These are phyloP conservation scores for Huiozyma naganishii DNA, from an alignment of 805 yeast genomes.

Conservation along the genomic window DNA sequence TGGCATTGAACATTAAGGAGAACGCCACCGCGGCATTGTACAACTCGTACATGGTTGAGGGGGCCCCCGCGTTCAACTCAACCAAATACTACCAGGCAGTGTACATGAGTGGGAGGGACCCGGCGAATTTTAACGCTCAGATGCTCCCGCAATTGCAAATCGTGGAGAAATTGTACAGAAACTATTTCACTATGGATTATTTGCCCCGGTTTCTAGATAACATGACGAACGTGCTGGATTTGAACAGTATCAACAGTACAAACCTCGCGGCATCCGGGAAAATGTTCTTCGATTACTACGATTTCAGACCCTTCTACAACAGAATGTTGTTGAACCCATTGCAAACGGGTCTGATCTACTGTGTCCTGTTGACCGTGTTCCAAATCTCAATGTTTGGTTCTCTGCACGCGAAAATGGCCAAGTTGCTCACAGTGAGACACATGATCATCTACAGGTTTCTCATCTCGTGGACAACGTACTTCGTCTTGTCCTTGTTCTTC, in stretches of 20 bases:
- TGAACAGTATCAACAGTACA: slow-evolving; percentile 3
- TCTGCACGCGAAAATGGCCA: slow-evolving; percentile 40
- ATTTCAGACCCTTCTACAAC: slow-evolving; percentile 39
- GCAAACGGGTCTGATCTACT: slow-evolving; percentile 65
- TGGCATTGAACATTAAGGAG: slow-evolving; percentile 39
- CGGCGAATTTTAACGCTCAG: slow-evolving; percentile 35
- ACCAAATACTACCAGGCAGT: slow-evolving; percentile 28
- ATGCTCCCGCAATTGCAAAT: slow-evolving; percentile 26
- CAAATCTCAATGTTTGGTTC: slow-evolving; percentile 49
- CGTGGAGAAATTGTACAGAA: neutral
- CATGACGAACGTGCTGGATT: slow-evolving; percentile 3
- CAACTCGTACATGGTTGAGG: neutral
- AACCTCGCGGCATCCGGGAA: slow-evolving; percentile 16
- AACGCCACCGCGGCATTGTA: neutral
- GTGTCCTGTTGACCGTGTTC: slow-evolving; percentile 62
- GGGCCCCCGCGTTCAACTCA: neutral
- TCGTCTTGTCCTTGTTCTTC: slow-evolving; percentile 47
- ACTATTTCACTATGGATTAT: neutral
- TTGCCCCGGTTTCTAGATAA: neutral
- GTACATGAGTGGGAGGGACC: slow-evolving; percentile 60
- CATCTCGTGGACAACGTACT: slow-evolving; percentile 38
- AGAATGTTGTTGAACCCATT: slow-evolving; percentile 51
- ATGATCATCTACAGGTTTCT: slow-evolving; percentile 42
- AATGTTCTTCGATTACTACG: slow-evolving; percentile 28
- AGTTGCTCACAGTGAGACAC: slow-evolving; percentile 33